Base-by-base conservation (phyloP, 2,329 filamentous ascomycete species). In the Fonsecaea multimorphosa region DNA sequence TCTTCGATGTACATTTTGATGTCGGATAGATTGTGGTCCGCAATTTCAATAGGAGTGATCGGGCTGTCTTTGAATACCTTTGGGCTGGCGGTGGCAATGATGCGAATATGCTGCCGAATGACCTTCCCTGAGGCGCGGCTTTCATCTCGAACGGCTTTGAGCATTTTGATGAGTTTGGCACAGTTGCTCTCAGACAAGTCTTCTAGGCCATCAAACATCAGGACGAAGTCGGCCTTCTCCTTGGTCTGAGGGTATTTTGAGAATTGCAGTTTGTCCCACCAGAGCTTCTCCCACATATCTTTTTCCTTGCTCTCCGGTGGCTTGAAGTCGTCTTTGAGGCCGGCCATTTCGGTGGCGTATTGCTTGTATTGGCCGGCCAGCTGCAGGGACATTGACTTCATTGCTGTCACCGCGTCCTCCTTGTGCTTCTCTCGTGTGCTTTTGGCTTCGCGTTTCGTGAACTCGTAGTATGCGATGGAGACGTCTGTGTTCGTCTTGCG, bases 201-300 rank as follows among this genome's bases (percentile, higher is more conserved):
- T 38, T 38, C 34, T 3, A 38, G 34, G 34, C 34, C 34, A 38
- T 38, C 34, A 22, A n/a, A 34, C 52, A 55, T 34, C 31, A 55
- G 52, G 34, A 55, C 29, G 8, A 55, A 55, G 22, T 55, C 34
- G 16, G 31, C 52, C 52, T n/a, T 34, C 11, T 55, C 52, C 31
- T 32, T 55, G 14, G 52, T 55, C 22, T 55, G 52, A 16, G 52
- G 34, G 34, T 34, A 55, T 55, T 29, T 55, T 29, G 52, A 55
- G 7, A 55, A 55, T 32, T 55, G 52, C 52, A 55, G 27, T 34
- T 55, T 55, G 52, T 55, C 52, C 52, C 52, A 55, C 52, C 52
- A 55, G n/a, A 55, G 52, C 52, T 55, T 55, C n/a, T 55, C 52
- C 8, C 31, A 19, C 19, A 34, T 29, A 7, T 55, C 52, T 55